Evolutionary conservation across 2,329 filamentous ascomycete genomes (phyloP).

Genomic region (Trichoderma koningiopsis): DNA sequence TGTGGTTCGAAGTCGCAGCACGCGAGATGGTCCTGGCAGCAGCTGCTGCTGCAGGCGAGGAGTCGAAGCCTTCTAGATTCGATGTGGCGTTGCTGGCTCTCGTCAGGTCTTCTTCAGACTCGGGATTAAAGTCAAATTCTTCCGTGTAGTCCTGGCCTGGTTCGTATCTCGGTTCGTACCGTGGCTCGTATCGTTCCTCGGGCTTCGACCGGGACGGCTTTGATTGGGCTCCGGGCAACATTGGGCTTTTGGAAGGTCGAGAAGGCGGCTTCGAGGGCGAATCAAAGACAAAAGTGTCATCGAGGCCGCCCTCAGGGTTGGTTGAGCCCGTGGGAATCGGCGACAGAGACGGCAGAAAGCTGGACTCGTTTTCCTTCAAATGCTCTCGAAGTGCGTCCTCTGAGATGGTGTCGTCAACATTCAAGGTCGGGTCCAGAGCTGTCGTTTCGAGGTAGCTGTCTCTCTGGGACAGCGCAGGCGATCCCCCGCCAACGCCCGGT

Average conservation of each 20-base stretch:
- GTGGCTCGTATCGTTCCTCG: constrained; percentile 26
- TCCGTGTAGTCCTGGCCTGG: constrained; percentile 28
- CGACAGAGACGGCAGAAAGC: constrained; percentile 61
- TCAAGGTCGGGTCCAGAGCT: constrained; percentile 40
- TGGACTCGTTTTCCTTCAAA: constrained; percentile 66
- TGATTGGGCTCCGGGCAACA: background rate
- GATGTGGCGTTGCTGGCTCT: constrained; percentile 49
- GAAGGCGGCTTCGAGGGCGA: constrained; percentile 40
- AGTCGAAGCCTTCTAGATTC: constrained; percentile 55
- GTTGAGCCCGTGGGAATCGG: constrained; percentile 53
- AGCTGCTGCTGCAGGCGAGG: constrained; percentile 59
- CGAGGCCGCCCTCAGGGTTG: constrained; percentile 45
- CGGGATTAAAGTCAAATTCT: constrained; percentile 19
- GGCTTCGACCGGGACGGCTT: background rate
- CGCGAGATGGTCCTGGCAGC: constrained; percentile 57
- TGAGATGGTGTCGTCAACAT: constrained; percentile 51
- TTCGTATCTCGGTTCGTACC: constrained; percentile 28
- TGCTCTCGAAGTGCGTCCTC: constrained; percentile 59
- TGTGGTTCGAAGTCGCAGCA: constrained; percentile 48
- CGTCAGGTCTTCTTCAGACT: constrained; percentile 33
- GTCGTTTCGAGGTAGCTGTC: constrained; percentile 50
- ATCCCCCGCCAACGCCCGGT: background rate
- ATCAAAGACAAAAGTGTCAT: constrained; percentile 65
- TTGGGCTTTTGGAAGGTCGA: constrained; percentile 10
- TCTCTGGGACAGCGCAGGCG: constrained; percentile 5